Base-by-base conservation (phyloP, 2,329 filamentous ascomycete genomes). In the Orbilia quercus region DNA sequence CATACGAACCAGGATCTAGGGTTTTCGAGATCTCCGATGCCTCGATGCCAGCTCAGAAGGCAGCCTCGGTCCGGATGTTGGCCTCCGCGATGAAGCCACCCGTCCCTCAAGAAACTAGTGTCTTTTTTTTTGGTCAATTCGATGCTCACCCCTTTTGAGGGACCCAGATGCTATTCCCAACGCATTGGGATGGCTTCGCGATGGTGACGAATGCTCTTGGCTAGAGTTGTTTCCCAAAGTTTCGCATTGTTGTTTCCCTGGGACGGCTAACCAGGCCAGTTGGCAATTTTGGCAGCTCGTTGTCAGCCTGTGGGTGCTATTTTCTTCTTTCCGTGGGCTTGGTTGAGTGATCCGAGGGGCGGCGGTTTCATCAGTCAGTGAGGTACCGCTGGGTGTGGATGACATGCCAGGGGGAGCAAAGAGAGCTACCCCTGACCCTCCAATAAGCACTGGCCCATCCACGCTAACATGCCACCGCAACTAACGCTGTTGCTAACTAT, bases 1-100 rank as follows among this genome's bases (percentile, higher is more conserved):
- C 69, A 73, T 63, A 50, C 53, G 60, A 45, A 22, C 69, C 40
- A 23, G 58, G 67, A 54, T 72, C 60, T 55, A 44, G 60, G 59
- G 47, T 66, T 48, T 44, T 22, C 9, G 14, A 58, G 31, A 45
- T 58, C 38, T 51, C n/a, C 42, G 62, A 58, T 53, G 53, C 7
- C n/a, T 36, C 28, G 53, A 42, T 53, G 44, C 62, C 42, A 58
- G 54, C 54, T 69, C 47, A 69, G 14, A 38, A 51, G 38, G 55
- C 23, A 23, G 36, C 18, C 54, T 31, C 55, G 54, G 54, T 54
- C 55, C 48, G 64, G 50, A 36, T 38, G 34, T 20, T 42, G 58
- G 22, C 28, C 40, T n/a, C 18, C 25, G 45, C 31, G 28, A 51
- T 18, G 16, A n/a, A 18, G 18, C 16, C n/a, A n/a, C n/a, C n/a